Evolutionary conservation across 2,329 filamentous ascomycete species (phyloP).

Genomic region (Fusarium protoensiforme): DNA sequence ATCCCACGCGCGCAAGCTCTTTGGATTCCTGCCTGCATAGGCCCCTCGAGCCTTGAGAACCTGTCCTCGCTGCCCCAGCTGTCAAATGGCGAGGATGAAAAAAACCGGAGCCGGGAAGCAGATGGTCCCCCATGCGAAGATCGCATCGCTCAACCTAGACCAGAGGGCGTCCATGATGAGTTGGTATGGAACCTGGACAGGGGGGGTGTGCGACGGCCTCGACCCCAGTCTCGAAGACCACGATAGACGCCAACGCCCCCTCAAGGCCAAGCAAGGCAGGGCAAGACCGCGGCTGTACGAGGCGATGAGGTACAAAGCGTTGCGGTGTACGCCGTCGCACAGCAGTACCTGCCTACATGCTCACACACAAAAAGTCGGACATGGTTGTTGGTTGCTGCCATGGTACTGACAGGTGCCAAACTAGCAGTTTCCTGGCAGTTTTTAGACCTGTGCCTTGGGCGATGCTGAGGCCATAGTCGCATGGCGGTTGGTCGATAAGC

Average conservation of each 20-base stretch:
- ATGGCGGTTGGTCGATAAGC: conserved; percentile 15
- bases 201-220: conserved; percentile 27
- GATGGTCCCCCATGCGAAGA: conserved; percentile 42
- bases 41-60: neutral
- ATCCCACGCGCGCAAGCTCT: neutral
- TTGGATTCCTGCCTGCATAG: neutral
- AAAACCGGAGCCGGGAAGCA: conserved; percentile 41
- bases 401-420: conserved; percentile 39
- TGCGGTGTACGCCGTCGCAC: conserved; percentile 35
- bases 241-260: conserved; percentile 36
- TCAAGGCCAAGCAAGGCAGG: conserved; percentile 23
- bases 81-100: conserved; percentile 11
- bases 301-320: conserved; percentile 33
- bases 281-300: conserved; percentile 36
- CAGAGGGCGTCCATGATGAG: conserved; percentile 29
- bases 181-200: conserved; percentile 22
- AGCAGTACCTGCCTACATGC: conserved; percentile 23
- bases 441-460: conserved; percentile 18
- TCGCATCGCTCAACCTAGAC: conserved; percentile 39
- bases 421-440: conserved; percentile 15
- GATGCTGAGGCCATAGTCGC: conserved; percentile 34
- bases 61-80: conserved; percentile 17
- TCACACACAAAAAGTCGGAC: conserved; percentile 8
- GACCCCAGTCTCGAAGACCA: conserved; percentile 25
- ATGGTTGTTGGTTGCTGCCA: conserved; percentile 10